Evolutionary conservation across 2,329 filamentous ascomycete species (phyloP).

Genomic region (Claviceps paspali): DNA sequence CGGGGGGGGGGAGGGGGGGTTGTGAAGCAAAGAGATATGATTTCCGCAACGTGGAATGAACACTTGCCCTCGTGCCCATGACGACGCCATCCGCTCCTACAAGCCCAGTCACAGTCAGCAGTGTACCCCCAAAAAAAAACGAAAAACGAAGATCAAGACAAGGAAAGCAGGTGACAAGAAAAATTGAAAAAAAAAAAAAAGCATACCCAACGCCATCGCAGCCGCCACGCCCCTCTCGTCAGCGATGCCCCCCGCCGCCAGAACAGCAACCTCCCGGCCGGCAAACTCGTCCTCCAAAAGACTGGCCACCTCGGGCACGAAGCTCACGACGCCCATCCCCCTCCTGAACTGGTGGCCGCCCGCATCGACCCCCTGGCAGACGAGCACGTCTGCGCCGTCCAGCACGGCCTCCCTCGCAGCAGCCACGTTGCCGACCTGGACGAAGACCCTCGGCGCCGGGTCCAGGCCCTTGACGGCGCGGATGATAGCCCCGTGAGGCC

Average conservation of each 20-base stretch:
- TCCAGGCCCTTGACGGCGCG: conserved; percentile 16
- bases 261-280: conserved; percentile 21
- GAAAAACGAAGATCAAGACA: too few species aligned
- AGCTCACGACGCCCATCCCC: conserved; percentile 36
- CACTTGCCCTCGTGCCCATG: conserved; percentile 27
- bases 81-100: conserved; percentile 27
- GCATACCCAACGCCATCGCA: conserved; percentile 36
- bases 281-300: conserved; percentile 25
- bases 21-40: too few species aligned
- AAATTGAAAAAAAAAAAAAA: not conserved
- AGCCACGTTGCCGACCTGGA: conserved; percentile 45
- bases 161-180: too few species aligned
- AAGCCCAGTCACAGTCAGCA: not conserved
- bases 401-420: conserved; percentile 33
- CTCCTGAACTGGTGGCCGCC: conserved; percentile 45
- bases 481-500: conserved; percentile 23
- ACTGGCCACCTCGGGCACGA: conserved; percentile 42
- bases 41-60: not conserved
- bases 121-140: not conserved
- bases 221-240: conserved; percentile 41
- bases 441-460: conserved; percentile 32
- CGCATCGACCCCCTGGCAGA: conserved; percentile 48
- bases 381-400: conserved; percentile 40
- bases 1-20: not conserved
- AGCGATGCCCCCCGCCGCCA: conserved; percentile 46